Conservation (phyloP, 2,329 filamentous ascomycete species). For the Epichloe brachyelytri region DNA sequence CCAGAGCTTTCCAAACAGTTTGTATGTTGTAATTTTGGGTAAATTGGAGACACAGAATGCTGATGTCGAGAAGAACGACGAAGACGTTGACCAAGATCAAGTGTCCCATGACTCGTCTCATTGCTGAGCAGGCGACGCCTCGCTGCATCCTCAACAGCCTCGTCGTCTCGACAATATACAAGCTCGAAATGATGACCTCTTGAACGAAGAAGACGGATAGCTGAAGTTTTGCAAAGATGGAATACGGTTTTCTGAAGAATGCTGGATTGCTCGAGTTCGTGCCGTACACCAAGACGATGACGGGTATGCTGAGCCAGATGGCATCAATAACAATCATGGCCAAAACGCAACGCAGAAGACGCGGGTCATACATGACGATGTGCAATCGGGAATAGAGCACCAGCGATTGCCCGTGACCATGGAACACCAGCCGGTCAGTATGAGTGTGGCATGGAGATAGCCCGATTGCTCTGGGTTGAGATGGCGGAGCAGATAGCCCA, state of each 20-base stretch:
- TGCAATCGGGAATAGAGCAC: slow-evolving; percentile 51
- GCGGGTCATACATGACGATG: slow-evolving; percentile 39
- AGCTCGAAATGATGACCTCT: slow-evolving; percentile 37
- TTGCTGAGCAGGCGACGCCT: slow-evolving; percentile 9
- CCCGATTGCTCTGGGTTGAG: slow-evolving; percentile 4
- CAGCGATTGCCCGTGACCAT: slow-evolving; percentile 48
- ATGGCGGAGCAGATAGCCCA: slow-evolving; percentile 34
- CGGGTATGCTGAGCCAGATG: slow-evolving; percentile 38
- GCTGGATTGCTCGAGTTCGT: slow-evolving; percentile 22
- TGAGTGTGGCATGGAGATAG: slow-evolving; percentile 14
- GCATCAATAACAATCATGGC: slow-evolving; percentile 45
- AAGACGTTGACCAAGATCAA: slow-evolving; percentile 27
- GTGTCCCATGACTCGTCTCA: slow-evolving; percentile 14
- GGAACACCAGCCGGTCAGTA: slow-evolving; percentile 19
- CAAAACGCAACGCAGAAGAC: slow-evolving; percentile 34
- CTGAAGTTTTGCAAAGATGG: slow-evolving; percentile 39
- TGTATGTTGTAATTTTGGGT: slow-evolving; percentile 19
- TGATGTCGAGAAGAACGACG: slow-evolving; percentile 30
- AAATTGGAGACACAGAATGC: slow-evolving; percentile 20
- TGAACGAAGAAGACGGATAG: slow-evolving; percentile 42
- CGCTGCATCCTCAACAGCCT: slow-evolving; percentile 32
- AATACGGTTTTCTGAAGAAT: slow-evolving; percentile 20
- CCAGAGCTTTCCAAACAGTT: slow-evolving; percentile 20
- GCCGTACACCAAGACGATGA: slow-evolving; percentile 42
- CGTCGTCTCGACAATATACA: slow-evolving; percentile 40